phyloP scores from a whole-genome alignment of 106 monocot species.

The Dendrobium officinale region DNA sequence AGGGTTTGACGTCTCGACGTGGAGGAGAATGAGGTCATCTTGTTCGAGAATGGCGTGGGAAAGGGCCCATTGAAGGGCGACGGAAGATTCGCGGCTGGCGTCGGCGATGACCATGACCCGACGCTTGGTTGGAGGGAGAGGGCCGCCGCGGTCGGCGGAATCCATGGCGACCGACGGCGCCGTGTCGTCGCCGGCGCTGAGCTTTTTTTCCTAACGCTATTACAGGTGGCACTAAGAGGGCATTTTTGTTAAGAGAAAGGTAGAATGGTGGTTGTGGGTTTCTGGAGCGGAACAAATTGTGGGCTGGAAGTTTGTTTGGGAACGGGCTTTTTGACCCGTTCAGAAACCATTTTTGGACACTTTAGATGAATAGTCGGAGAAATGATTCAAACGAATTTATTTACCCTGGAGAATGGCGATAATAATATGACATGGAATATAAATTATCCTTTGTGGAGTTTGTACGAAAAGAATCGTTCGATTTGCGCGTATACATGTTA shows the following conservation, averaged over 20 bases:
- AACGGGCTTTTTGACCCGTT: background rate
- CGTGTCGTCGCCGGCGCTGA: background rate
- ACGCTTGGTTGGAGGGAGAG: conserved; percentile 22
- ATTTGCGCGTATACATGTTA: no score
- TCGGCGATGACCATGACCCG: conserved; percentile 65
- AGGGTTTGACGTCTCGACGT: conserved; percentile 29
- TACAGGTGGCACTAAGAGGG: background rate
- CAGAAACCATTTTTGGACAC: background rate
- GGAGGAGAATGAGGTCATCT: conserved; percentile 70
- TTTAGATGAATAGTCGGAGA: background rate
- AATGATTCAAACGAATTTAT: no score
- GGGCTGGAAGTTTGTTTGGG: background rate
- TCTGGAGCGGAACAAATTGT: background rate
- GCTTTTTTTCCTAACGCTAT: background rate
- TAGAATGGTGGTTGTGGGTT: background rate
- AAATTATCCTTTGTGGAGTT: no score
- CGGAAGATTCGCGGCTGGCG: conserved; percentile 47
- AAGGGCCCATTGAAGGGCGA: conserved; percentile 73
- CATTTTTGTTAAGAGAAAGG: background rate
- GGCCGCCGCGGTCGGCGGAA: background rate
- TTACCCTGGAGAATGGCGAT: no score
- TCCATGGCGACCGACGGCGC: background rate
- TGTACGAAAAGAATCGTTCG: no score
- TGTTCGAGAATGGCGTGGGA: conserved; percentile 64
- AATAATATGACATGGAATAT: no score